Conservation (phyloP, 768 basidiomycete genomes). For the Lactarius vividus region DNA sequence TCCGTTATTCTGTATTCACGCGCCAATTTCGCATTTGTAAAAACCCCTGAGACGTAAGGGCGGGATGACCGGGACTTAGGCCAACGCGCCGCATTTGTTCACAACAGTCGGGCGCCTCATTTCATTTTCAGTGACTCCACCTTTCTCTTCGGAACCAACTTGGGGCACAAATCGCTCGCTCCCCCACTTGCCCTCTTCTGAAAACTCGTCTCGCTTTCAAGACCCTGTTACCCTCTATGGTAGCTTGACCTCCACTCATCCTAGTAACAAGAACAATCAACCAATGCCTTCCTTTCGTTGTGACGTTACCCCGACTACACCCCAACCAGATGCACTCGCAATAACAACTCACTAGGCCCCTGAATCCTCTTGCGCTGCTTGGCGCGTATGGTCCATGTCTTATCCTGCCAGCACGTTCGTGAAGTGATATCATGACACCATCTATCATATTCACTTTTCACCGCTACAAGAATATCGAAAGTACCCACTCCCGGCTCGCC, state of each 20-base stretch:
- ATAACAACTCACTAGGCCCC: conserved; percentile 9
- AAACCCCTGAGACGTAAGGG: background rate
- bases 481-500: background rate
- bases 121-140: conserved; percentile 1
- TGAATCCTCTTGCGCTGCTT: background rate
- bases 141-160: conserved; percentile 9
- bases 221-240: conserved; percentile 9
- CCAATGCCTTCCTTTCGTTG: background rate
- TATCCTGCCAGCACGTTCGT: background rate
- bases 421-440: background rate
- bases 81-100: conserved; percentile 11
- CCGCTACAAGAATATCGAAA: background rate
- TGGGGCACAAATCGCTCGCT: conserved; percentile 20
- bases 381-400: background rate
- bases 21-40: conserved; percentile 11
- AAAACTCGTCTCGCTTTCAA: conserved; percentile 20
- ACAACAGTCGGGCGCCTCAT: background rate
- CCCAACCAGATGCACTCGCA: background rate
- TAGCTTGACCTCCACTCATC: background rate
- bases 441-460: background rate
- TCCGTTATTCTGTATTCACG: conserved; percentile 9
- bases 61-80: conserved; percentile 2
- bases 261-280: background rate
- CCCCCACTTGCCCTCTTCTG: conserved; percentile 12
- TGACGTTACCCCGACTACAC: conserved; percentile 16